Conservation (phyloP, 306 rosid species). For the Pterocarpus macrocarpus region DNA sequence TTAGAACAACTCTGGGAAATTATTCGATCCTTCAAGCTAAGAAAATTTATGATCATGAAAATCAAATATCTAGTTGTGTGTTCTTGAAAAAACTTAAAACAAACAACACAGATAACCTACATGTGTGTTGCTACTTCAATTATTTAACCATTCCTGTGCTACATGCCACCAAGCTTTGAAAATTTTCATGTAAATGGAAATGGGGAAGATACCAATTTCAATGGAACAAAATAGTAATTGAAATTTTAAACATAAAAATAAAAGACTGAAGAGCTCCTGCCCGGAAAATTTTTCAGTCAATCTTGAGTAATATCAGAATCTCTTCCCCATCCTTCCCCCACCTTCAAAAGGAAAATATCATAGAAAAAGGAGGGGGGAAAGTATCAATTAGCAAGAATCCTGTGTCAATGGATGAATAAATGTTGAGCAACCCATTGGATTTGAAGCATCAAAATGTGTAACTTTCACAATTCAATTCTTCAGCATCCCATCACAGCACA, state of each 20-base stretch:
- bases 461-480: constrained; percentile 43
- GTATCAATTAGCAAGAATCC: constrained; percentile 76
- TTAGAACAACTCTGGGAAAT: constrained; percentile 50
- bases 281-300: constrained; percentile 59
- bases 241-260: constrained; percentile 47
- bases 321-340: constrained; percentile 60
- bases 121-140: constrained; percentile 64
- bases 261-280: constrained; percentile 58
- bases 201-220: constrained; percentile 62
- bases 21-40: constrained; percentile 54
- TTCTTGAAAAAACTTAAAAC: constrained; percentile 53
- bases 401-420: constrained; percentile 60
- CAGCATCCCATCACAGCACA: constrained; percentile 98
- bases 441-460: constrained; percentile 50
- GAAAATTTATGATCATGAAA: constrained; percentile 52
- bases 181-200: constrained; percentile 63
- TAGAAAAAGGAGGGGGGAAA: constrained; percentile 48
- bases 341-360: constrained; percentile 49
- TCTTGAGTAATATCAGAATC: constrained; percentile 61
- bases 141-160: constrained; percentile 77
- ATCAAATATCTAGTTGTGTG: constrained; percentile 61
- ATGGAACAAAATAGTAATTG: constrained; percentile 56
- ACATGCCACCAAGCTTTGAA: constrained; percentile 62
- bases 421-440: constrained; percentile 52
- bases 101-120: constrained; percentile 60